These are phyloP conservation scores for Spathaspora boniae DNA, from an alignment of 805 yeast species.

Conservation along the genomic window DNA sequence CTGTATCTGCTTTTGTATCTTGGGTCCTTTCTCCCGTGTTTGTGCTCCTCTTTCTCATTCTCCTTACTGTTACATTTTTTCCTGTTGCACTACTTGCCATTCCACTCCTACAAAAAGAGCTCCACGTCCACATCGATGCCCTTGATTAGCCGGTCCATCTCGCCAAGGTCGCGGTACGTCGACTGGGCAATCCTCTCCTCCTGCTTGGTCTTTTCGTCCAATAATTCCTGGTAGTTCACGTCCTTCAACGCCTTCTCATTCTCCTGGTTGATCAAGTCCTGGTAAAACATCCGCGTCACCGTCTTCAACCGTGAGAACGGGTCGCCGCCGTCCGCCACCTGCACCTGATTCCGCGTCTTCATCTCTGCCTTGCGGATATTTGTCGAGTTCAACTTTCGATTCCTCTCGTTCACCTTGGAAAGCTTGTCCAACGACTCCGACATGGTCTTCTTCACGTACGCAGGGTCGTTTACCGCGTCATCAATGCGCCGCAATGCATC, in stretches of 20 bases:
- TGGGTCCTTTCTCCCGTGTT: too few species aligned
- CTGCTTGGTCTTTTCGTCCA: constrained; percentile 42
- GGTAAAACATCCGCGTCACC: constrained; percentile 77
- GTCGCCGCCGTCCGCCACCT: constrained; percentile 48
- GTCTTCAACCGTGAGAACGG: constrained; percentile 92
- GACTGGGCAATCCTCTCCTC: constrained; percentile 46
- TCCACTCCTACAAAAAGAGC: constrained; percentile 9
- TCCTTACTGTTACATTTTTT: too few species aligned
- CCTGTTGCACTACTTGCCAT: too few species aligned
- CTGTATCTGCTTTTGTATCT: too few species aligned
- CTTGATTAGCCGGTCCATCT: constrained; percentile 49
- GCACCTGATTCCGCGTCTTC: constrained; percentile 44
- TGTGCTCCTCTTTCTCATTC: too few species aligned
- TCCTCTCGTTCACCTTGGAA: constrained; percentile 77
- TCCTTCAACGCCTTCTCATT: constrained; percentile 57
- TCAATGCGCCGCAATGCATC: constrained; percentile 45
- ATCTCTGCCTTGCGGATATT: constrained; percentile 78
- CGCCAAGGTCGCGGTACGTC: constrained; percentile 56
- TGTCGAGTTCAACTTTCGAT: constrained; percentile 75
- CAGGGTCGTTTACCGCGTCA: constrained; percentile 41
- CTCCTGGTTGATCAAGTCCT: constrained; percentile 51
- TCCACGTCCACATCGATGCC: constrained; percentile 41
- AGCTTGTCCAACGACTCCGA: constrained; percentile 43
- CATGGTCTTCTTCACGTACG: too few species aligned
- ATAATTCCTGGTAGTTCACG: constrained; percentile 41